Conservation (phyloP, 768 basidiomycete genomes). For the Kwoniella sp. region DNA sequence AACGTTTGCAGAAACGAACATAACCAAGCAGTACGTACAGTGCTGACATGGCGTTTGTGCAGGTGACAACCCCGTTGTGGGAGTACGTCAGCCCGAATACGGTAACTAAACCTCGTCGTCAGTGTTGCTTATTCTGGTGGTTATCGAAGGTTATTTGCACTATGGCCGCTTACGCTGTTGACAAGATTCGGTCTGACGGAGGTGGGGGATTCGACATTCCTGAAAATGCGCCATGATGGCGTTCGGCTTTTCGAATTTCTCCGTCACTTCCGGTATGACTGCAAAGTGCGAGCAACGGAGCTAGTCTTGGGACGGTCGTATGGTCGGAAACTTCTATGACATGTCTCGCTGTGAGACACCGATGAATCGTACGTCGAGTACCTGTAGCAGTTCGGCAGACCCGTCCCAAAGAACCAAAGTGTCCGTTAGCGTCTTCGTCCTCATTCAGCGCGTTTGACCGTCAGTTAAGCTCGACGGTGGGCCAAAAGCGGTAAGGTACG, state of each 20-base stretch:
- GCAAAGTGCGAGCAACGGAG: too few relatives aligned
- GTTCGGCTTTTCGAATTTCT: slow-evolving; percentile 1
- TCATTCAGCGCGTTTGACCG: neutral
- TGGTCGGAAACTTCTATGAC: neutral
- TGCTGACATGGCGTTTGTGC: too few relatives aligned
- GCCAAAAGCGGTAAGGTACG: neutral
- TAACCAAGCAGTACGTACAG: too few relatives aligned
- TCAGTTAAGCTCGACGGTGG: neutral
- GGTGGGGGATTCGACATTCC: neutral
- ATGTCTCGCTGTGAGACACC: neutral
- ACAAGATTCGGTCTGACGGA: too few relatives aligned
- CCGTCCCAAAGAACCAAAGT: too few relatives aligned
- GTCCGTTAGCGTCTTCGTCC: too few relatives aligned
- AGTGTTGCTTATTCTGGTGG: neutral
- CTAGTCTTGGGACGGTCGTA: too few relatives aligned
- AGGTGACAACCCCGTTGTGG: too few relatives aligned
- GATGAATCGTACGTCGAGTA: neutral
- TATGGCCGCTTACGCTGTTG: neutral
- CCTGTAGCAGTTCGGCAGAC: too few relatives aligned
- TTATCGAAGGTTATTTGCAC: neutral
- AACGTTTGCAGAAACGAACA: too few relatives aligned
- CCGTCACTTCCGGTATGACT: neutral
- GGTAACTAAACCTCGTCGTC: neutral
- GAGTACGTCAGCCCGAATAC: neutral
- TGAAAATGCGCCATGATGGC: neutral